phyloP scores from a whole-genome alignment of 179 eudicot species.

The Silene noctiflora region DNA sequence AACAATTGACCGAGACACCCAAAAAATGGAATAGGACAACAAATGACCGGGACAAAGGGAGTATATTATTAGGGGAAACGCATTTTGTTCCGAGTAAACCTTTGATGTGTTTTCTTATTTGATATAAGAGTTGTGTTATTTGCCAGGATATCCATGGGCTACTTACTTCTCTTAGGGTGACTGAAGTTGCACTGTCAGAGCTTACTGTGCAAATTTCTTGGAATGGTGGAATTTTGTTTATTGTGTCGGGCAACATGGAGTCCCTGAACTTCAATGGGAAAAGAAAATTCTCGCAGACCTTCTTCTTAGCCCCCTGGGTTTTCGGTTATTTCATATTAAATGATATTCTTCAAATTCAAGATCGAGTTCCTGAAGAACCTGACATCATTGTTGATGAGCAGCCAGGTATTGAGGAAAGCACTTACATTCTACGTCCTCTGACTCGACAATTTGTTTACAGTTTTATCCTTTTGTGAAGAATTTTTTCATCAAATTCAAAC shows the following conservation, averaged over 20 bases:
- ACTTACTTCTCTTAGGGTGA: conserved; percentile 53
- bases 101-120: background rate
- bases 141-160: conserved; percentile 71
- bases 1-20: too few species aligned
- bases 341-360: conserved; percentile 63
- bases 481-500: too few species aligned
- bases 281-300: conserved; percentile 71
- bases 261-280: conserved; percentile 52
- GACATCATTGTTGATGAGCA: conserved; percentile 66
- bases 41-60: too few species aligned
- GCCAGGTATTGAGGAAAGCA: conserved; percentile 44
- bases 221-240: conserved; percentile 71
- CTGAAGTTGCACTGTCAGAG: conserved; percentile 64
- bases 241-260: conserved; percentile 64
- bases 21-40: too few species aligned
- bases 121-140: conserved; percentile 11
- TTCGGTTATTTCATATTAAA: conserved; percentile 75
- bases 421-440: too few species aligned
- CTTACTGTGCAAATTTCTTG: conserved; percentile 74
- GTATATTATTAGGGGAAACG: too few species aligned
- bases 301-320: conserved; percentile 91
- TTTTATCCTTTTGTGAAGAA: too few species aligned
- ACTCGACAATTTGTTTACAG: too few species aligned
- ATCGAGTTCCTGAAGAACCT: conserved; percentile 45
- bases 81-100: too few species aligned